A percentile compares a stretch with the other conserved stretches of the same genome.
These are phyloP conservation scores for Sphaerulina vaccinii DNA, from an alignment of 2,329 filamentous ascomycete species.

Conservation along the genomic window DNA sequence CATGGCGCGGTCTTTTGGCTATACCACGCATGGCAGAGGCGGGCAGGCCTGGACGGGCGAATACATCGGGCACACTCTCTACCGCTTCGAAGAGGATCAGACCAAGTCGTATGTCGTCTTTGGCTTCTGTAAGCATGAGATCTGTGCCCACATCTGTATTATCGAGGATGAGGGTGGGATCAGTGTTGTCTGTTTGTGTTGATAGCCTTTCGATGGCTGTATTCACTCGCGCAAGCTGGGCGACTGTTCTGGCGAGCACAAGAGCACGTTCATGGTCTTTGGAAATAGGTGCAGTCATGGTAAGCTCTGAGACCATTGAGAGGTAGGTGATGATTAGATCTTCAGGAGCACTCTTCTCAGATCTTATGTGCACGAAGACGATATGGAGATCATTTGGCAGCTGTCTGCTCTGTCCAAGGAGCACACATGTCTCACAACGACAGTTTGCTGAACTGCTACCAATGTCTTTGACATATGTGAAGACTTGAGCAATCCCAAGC, in stretches of 20 bases:
- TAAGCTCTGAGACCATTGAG: neutral
- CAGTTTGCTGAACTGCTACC: neutral
- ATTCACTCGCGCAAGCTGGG: constrained; percentile 8
- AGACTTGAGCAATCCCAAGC: neutral
- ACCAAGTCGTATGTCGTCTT: constrained; percentile 11
- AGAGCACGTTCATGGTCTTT: neutral
- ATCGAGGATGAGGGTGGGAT: neutral
- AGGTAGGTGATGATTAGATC: neutral
- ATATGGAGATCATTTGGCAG: neutral
- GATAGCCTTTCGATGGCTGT: neutral
- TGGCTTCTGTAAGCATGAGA: constrained; percentile 2
- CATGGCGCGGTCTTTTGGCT: constrained; percentile 4
- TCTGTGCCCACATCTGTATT: neutral
- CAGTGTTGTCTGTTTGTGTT: neutral
- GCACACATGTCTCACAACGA: neutral
- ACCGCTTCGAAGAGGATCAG: constrained; percentile 1
- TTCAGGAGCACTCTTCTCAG: neutral
- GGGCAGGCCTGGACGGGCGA: neutral
- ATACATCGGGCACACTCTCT: neutral
- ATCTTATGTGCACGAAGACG: too few species aligned
- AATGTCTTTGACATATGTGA: neutral
- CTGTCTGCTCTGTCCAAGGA: neutral
- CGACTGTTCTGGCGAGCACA: neutral
- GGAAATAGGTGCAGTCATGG: neutral
- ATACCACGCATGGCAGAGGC: neutral